Percentiles rank a stretch among this genome's conserved stretches.
Evolutionary conservation across 768 basidiomycete genomes (phyloP).

Genomic region (Rhodocollybia butyracea): DNA sequence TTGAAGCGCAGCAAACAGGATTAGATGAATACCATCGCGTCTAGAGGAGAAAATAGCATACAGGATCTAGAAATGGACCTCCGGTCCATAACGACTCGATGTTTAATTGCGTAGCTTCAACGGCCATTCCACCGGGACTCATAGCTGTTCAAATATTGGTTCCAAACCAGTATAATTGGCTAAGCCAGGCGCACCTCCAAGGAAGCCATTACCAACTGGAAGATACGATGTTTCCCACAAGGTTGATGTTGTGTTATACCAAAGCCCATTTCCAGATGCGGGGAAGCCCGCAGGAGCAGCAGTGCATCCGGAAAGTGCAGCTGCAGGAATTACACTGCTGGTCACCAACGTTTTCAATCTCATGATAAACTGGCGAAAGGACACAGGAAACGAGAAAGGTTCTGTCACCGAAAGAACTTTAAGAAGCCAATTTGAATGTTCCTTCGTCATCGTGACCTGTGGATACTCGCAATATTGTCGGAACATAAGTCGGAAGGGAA

Average conservation of each 20-base stretch:
- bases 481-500: background rate
- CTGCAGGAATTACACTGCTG: background rate
- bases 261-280: conserved; percentile 68
- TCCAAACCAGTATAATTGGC: background rate
- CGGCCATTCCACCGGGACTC: conserved; percentile 56
- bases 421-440: background rate
- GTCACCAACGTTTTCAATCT: background rate
- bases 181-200: conserved; percentile 44
- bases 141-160: conserved; percentile 41
- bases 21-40: background rate
- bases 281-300: conserved; percentile 52
- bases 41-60: conserved; percentile 22
- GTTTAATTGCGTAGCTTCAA: conserved; percentile 65
- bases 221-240: conserved; percentile 61
- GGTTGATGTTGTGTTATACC: conserved; percentile 54
- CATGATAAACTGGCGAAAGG: background rate
- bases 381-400: background rate
- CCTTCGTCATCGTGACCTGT: conserved; percentile 1
- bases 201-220: conserved; percentile 72
- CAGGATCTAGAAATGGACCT: conserved; percentile 65
- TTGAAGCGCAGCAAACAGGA: conserved; percentile 18
- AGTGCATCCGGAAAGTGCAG: conserved; percentile 10
- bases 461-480: background rate
- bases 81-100: conserved; percentile 78
- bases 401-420: background rate